A percentile compares a stretch with the other conserved stretches of the same genome.
Evolutionary conservation across 306 rosid species (phyloP).

Genomic region (Sphenostylis stenocarpa): DNA sequence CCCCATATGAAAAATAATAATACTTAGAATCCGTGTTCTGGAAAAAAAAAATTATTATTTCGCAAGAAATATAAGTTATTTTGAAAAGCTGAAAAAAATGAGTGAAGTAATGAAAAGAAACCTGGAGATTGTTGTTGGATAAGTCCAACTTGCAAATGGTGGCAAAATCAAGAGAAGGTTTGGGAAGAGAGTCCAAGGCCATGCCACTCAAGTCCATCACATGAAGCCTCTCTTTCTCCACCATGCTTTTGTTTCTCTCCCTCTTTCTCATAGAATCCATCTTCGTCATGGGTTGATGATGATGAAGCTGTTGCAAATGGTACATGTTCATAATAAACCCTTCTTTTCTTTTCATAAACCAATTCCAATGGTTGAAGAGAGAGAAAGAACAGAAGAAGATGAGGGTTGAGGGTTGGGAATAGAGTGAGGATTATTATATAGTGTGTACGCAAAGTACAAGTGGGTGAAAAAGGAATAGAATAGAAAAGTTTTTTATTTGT

Average conservation of each 20-base stretch:
- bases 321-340: neutral
- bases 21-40: neutral
- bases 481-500: neutral
- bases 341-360: neutral
- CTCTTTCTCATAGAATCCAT: constrained; percentile 16
- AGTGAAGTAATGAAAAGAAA: neutral
- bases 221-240: constrained; percentile 48
- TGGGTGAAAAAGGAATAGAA: neutral
- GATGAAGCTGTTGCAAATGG: constrained; percentile 19
- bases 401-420: neutral
- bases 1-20: no score
- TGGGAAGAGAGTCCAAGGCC: constrained; percentile 71
- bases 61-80: neutral
- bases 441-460: neutral
- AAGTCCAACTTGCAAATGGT: constrained; percentile 67
- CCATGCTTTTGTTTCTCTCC: constrained; percentile 24
- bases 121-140: constrained; percentile 88
- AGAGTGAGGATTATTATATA: neutral
- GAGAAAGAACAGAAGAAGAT: neutral
- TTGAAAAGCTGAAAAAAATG: neutral
- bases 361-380: neutral
- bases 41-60: neutral
- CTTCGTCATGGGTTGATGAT: neutral
- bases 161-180: constrained; percentile 58
- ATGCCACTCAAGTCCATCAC: constrained; percentile 69